These are phyloP conservation scores for Trebouxia sp. DNA, from an alignment of 139 green algal species.

Conservation along the genomic window DNA sequence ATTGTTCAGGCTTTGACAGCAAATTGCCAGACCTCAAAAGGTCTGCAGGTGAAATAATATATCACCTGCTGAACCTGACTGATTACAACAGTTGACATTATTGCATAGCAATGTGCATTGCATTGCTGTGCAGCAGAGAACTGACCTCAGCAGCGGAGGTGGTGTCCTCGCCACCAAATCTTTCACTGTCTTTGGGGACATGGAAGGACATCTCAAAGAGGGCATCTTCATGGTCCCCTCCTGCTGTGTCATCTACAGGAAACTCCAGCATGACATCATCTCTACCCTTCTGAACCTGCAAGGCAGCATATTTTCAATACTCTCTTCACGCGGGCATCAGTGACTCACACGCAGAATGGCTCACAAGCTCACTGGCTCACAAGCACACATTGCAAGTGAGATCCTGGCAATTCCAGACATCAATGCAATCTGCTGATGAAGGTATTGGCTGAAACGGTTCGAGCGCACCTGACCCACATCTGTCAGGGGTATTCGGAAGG, in stretches of 20 bases:
- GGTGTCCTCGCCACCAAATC: slow-evolving; percentile 31
- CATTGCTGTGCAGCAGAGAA: not conserved
- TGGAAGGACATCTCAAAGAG: slow-evolving; percentile 91
- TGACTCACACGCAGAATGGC: not conserved
- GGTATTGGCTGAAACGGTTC: too few species aligned
- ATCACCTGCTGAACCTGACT: too few species aligned
- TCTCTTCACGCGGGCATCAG: not conserved
- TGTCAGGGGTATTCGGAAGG: slow-evolving; percentile 84
- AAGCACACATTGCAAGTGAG: too few species aligned
- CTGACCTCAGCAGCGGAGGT: not conserved
- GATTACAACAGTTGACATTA: too few species aligned
- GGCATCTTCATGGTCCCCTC: slow-evolving; percentile 67
- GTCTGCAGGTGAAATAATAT: too few species aligned
- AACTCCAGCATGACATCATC: slow-evolving; percentile 92
- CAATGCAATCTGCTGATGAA: too few species aligned
- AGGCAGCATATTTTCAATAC: not conserved
- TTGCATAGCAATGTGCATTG: not conserved
- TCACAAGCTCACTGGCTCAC: too few species aligned
- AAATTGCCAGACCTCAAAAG: too few species aligned
- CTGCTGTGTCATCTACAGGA: slow-evolving; percentile 83
- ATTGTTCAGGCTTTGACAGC: too few species aligned
- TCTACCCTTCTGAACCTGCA: slow-evolving; percentile 13
- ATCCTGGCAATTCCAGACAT: too few species aligned
- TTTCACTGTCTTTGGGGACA: slow-evolving; percentile 47
- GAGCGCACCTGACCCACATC: slow-evolving; percentile 71